phyloP scores from a whole-genome alignment of 1,284 basidiomycete genomes.

The Bondarzewia mesenterica region DNA sequence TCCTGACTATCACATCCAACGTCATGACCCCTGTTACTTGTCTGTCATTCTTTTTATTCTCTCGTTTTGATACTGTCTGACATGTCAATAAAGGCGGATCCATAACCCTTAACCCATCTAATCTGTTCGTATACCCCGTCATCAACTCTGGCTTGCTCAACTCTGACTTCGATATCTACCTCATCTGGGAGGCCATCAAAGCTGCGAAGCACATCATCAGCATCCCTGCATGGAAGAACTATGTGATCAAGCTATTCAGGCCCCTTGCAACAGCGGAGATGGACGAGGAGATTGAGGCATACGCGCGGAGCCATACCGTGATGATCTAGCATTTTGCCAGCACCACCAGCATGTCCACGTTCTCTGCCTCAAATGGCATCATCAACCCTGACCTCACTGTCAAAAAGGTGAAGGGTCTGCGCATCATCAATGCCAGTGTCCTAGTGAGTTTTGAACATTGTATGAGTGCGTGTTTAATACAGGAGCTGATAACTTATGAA shows the following conservation, averaged over 20 bases:
- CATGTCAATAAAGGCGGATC: constrained; percentile 14
- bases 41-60: constrained; percentile 5
- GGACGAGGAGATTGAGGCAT: constrained; percentile 11
- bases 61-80: constrained; percentile 16
- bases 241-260: constrained; percentile 1
- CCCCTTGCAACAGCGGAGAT: constrained; percentile 6
- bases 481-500: neutral
- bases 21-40: constrained; percentile 12
- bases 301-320: constrained; percentile 3
- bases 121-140: constrained; percentile 19
- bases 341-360: constrained; percentile 18
- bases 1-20: constrained; percentile 8
- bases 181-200: constrained; percentile 3
- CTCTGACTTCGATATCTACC: constrained; percentile 7
- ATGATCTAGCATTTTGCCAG: constrained; percentile 18
- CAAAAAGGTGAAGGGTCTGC: constrained; percentile 16
- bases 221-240: constrained; percentile 7
- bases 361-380: constrained; percentile 12
- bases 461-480: too few species aligned
- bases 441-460: constrained; percentile 16
- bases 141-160: constrained; percentile 21
- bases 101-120: constrained; percentile 12
- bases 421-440: constrained; percentile 22
- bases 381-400: constrained; percentile 20
- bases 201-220: constrained; percentile 6